Evolutionary conservation across 2,329 filamentous ascomycete genomes (phyloP), one percentile per base, ranked within the genome.

Genomic region (Ophiocordyceps camponoti-saundersi): DNA sequence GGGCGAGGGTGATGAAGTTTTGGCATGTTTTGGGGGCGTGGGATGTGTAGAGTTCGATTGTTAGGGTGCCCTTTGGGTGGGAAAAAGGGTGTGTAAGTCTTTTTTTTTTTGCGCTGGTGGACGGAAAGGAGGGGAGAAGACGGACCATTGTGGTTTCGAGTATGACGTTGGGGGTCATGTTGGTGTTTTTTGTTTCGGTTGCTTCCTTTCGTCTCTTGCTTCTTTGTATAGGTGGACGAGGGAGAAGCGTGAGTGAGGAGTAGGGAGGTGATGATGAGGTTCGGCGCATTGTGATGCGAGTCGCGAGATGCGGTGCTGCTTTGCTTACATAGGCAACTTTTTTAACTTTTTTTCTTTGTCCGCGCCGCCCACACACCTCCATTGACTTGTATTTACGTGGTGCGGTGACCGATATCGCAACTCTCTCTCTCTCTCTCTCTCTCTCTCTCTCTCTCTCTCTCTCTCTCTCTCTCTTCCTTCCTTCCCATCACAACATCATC

Each of bases 11-110:
- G 23, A 73, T 62, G 68, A 96, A 96, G 73, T 96, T 95, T 50
- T 74, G 76, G 75, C 86, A 93, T 22, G 88, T 89, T 62, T 82
- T 85, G 39, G 92, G 90, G 18, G 90, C 90, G 68, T 96, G 89
- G 23, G 75, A 64, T 45, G 76, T 82, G 77, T 96, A 96, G 50
- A 98, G 85, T 68, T 98, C 92, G 52, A 96, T 65, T 49, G 77
- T 77, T 61, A 98, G 82, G 43, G 76, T 75, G 62, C 92, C 88
- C 88, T 94, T 53, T 48, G 23, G 26, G 22, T 3, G 22, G 16
- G 15, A 11, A 22, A 16, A 18, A 13, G 29, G 43, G 23, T 16
- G 41, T 29, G 42, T 26, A 13, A 26, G 42, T 44, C 12, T 15
- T 6, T 15, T 4, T 18, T 13, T 13, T 15, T 10, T 3, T 26